A percentile compares a stretch with the other conserved stretches of the same genome.
Evolutionary conservation across 345 rosid genomes (phyloP).

Genomic region (Salix suchowensis): DNA sequence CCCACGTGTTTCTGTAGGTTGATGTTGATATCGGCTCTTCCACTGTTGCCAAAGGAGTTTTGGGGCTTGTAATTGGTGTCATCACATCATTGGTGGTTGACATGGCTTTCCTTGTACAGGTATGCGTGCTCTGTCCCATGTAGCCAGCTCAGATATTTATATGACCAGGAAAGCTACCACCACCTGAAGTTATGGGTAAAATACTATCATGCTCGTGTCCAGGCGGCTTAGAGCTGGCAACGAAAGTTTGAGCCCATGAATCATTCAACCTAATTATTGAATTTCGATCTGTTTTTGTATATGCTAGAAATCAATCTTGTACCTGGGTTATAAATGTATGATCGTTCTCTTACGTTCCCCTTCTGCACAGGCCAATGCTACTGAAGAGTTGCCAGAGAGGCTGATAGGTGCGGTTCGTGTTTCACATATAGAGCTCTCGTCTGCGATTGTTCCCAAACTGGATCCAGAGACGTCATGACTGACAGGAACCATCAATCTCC

Average conservation of each 20-base stretch:
- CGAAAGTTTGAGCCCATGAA: too few relatives aligned
- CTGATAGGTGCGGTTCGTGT: conserved; percentile 89
- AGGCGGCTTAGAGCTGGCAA: too few relatives aligned
- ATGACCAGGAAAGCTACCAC: neutral
- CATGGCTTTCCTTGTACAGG: conserved; percentile 99
- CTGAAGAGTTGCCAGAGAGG: conserved; percentile 85
- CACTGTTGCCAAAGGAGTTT: conserved; percentile 95
- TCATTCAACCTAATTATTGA: too few relatives aligned
- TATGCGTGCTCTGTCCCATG: neutral
- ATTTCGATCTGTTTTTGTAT: too few relatives aligned
- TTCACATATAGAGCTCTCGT: conserved; percentile 82
- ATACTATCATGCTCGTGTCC: neutral
- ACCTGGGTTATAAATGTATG: too few relatives aligned
- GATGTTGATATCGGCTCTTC: conserved; percentile 98
- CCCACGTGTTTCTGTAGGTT: conserved; percentile 43
- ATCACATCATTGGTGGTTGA: conserved; percentile 89
- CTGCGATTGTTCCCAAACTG: conserved; percentile 78
- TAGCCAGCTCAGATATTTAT: neutral
- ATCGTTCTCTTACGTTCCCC: neutral
- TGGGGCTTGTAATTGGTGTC: conserved; percentile 96
- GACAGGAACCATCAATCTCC: neutral
- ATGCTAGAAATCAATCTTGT: too few relatives aligned
- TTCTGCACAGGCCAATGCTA: conserved; percentile 61
- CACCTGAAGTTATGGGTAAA: neutral
- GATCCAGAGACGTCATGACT: conserved; percentile 34